Conservation (phyloP, 2,329 filamentous ascomycete species). For the Keithomyces neogunnii region DNA sequence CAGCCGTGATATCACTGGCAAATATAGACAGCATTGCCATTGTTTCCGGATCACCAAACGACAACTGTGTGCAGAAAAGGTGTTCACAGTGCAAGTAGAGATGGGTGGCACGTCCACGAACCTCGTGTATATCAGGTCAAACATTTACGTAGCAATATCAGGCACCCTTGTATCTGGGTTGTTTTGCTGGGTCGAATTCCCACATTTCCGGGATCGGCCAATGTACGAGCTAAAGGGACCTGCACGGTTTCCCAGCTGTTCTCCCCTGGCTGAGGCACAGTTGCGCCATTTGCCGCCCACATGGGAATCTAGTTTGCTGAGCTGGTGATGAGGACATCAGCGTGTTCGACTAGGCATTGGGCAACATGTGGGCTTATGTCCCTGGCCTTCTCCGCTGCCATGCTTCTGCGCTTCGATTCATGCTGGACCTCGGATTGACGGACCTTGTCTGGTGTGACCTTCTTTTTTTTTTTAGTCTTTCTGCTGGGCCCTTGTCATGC, state of each 20-base stretch:
- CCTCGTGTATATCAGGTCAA: too few species aligned
- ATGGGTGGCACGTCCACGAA: too few species aligned
- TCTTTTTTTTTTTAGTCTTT: not conserved
- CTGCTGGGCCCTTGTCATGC: not conserved
- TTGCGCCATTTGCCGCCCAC: not conserved
- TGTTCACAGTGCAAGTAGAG: too few species aligned
- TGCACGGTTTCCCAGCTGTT: too few species aligned
- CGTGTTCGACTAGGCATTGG: not conserved
- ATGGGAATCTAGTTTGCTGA: not conserved
- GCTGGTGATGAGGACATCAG: not conserved
- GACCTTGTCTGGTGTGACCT: not conserved
- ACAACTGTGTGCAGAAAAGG: too few species aligned
- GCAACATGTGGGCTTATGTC: not conserved
- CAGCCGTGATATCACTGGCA: too few species aligned
- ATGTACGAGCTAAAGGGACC: too few species aligned
- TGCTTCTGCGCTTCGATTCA: not conserved
- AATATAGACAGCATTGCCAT: not conserved
- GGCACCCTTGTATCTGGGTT: too few species aligned
- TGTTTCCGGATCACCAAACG: not conserved
- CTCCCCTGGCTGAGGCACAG: not conserved
- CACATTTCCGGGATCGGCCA: too few species aligned
- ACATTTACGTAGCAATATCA: too few species aligned
- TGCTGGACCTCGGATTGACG: not conserved
- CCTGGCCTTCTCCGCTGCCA: constrained; percentile 5
- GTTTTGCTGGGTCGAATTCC: too few species aligned